Base-by-base conservation (phyloP, 2,329 filamentous ascomycete genomes). In the Arachnomyces sp. region DNA sequence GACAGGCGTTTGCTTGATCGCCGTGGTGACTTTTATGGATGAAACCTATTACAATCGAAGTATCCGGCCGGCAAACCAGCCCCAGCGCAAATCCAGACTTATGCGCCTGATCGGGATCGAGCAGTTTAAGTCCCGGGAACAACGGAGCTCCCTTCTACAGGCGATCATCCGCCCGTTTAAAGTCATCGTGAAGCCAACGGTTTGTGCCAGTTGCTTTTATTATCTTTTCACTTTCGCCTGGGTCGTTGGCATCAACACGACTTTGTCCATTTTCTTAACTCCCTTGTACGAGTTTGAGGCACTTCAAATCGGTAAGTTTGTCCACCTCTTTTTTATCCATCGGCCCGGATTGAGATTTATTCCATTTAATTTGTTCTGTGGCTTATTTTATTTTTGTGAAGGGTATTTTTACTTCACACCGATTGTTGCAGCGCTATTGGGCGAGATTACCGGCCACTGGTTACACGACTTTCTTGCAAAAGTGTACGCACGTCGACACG, bases 391-490 rank as follows among this genome's bases (percentile, higher is more conserved):
- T 9, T 25, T 9, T 9, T 25, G 5, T 4, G 37, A 48, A 53
- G 62, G 69, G 1, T 69, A 65, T 46, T 75, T 79, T 51, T 78
- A 80, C 57, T 78, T 80, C 52, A 72, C 74, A 0, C 73, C 73
- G 2, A 65, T 79, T 17, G 66, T 77, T 1, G 75, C 68, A 3
- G 68, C 71, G 3, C 52, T 75, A 11, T 55, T 79, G 0, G 77
- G 75, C 17, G 73, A 77, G 57, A 40, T 71, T 0, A 53, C 61
- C 3, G 75, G 76, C 4, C 76, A 78, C 55, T 77, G 67, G 66
- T 58, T 78, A 4, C 73, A 79, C 54, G 75, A 79, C 46, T 44
- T 60, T 3, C 52, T 76, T 7, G 69, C 71, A 4, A 58, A 52
- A 8, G 53, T 61, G 17, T 73, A 72, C 46, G 68, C 72, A 25